Conservation (phyloP, 1,284 basidiomycete genomes). For the Ganoderma boninense region DNA sequence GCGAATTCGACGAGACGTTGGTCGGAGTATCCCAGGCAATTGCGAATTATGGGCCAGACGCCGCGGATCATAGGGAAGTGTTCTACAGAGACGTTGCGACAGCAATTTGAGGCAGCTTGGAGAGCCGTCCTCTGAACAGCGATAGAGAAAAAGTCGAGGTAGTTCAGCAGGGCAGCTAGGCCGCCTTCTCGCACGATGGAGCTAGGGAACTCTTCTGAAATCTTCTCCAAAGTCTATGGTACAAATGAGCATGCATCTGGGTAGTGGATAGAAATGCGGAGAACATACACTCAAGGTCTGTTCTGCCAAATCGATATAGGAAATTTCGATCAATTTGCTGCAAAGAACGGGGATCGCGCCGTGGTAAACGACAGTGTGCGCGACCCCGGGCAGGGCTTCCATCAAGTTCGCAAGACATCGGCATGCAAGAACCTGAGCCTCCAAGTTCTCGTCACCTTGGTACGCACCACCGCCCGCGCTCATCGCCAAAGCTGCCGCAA, state of each 20-base stretch:
- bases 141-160: slow-evolving; percentile 96
- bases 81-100: slow-evolving; percentile 87
- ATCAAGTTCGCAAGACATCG: slow-evolving; percentile 95
- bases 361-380: slow-evolving; percentile 94
- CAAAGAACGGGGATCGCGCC: slow-evolving; percentile 95
- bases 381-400: slow-evolving; percentile 94
- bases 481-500: slow-evolving; percentile 85
- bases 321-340: slow-evolving; percentile 94
- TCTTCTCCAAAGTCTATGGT: slow-evolving; percentile 92
- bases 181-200: slow-evolving; percentile 95
- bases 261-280: slow-evolving; percentile 18
- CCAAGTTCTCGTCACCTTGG: slow-evolving; percentile 86
- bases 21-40: slow-evolving; percentile 90
- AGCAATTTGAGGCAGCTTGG: slow-evolving; percentile 96
- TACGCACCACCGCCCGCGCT: slow-evolving; percentile 67
- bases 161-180: slow-evolving; percentile 89
- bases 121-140: slow-evolving; percentile 95
- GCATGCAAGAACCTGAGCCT: slow-evolving; percentile 93
- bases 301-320: slow-evolving; percentile 96
- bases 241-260: slow-evolving; percentile 33
- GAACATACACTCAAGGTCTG: slow-evolving; percentile 92
- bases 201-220: slow-evolving; percentile 94
- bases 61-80: slow-evolving; percentile 88
- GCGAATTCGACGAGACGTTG: slow-evolving; percentile 95
- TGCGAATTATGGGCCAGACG: slow-evolving; percentile 92